These are phyloP conservation scores for Botrytis squamosa DNA, from an alignment of 2,329 filamentous ascomycete species.

Conservation along the genomic window DNA sequence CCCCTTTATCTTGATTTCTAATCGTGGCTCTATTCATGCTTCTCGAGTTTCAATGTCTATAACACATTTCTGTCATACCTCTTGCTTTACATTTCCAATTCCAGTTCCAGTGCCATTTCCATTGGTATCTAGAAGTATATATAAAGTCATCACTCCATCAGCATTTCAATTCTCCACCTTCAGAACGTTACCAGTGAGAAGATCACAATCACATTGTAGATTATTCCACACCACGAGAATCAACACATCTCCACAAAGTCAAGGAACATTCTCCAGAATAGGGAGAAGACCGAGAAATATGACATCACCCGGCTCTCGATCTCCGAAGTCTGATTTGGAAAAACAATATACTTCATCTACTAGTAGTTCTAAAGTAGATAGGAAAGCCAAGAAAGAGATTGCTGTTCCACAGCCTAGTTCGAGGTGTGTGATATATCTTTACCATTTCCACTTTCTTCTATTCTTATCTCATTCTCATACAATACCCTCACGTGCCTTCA, in stretches of 20 bases:
- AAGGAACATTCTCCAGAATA: background rate
- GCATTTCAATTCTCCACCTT: background rate
- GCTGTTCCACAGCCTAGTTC: conserved; percentile 62
- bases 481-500: no score
- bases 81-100: background rate
- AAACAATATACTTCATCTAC: conserved; percentile 38
- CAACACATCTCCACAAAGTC: background rate
- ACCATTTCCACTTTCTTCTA: background rate
- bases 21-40: background rate
- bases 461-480: background rate
- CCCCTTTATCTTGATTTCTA: background rate
- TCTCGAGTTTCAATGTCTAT: background rate
- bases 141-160: background rate
- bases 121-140: background rate
- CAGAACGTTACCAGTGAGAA: background rate
- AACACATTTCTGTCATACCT: background rate
- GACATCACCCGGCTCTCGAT: conserved; percentile 18
- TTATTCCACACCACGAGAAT: background rate
- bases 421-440: conserved; percentile 44
- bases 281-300: conserved; percentile 1
- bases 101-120: background rate
- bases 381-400: conserved; percentile 32
- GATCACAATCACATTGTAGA: background rate
- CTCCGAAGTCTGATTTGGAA: conserved; percentile 25
- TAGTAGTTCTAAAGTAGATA: conserved; percentile 13